Evolutionary conservation across 78 protist genomes (phyloP).

Genomic region (Monocercomonoides exilis): DNA sequence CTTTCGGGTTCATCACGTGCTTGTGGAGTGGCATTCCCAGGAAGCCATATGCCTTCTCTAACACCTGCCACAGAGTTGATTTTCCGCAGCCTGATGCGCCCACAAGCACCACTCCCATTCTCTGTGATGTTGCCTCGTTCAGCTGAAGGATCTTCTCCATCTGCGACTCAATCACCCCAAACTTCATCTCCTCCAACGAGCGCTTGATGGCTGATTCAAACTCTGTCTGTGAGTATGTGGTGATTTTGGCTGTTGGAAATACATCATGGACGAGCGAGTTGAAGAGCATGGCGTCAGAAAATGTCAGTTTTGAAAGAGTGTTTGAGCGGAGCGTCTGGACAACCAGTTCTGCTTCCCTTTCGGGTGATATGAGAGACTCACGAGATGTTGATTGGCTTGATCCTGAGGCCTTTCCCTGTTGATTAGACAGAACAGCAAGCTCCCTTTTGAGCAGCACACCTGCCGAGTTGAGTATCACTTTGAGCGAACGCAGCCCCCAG

Average conservation of each 20-base stretch:
- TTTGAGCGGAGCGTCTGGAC: conserved; percentile 59
- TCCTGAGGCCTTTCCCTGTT: background rate
- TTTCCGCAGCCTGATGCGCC: conserved; percentile 72
- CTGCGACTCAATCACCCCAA: conserved; percentile 20
- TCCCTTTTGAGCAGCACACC: conserved; percentile 14
- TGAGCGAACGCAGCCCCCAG: conserved; percentile 82
- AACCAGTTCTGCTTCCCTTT: conserved; percentile 25
- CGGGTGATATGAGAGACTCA: background rate
- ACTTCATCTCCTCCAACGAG: background rate
- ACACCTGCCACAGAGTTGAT: conserved; percentile 51
- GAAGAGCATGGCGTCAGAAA: conserved; percentile 45
- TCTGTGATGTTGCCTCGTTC: conserved; percentile 52
- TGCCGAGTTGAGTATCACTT: conserved; percentile 48
- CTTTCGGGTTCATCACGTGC: conserved; percentile 76
- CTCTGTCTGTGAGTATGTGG: conserved; percentile 17
- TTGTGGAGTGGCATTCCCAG: conserved; percentile 13
- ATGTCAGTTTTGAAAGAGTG: conserved; percentile 67
- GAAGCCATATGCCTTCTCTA: conserved; percentile 31
- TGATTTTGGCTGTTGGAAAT: conserved; percentile 35
- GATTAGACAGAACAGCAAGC: background rate
- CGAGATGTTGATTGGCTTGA: too few species aligned
- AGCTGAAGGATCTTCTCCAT: conserved; percentile 60
- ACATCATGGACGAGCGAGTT: conserved; percentile 48
- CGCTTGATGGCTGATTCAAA: conserved; percentile 14
- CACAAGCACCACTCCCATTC: conserved; percentile 75